phyloP scores from a whole-genome alignment of 2,329 filamentous ascomycete species.

The Pyricularia sp. region DNA sequence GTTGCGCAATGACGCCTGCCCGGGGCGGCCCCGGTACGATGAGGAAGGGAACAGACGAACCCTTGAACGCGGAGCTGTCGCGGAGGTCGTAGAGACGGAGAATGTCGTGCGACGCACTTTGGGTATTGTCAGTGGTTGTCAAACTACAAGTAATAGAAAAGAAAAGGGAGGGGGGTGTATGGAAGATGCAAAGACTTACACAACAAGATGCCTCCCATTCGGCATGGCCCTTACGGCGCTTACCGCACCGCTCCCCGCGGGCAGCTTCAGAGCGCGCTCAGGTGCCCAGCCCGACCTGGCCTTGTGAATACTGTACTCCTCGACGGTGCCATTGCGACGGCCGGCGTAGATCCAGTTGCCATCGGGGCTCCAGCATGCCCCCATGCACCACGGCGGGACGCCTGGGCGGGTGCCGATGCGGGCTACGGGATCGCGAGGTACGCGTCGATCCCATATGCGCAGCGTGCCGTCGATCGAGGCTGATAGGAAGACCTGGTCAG shows the following conservation, averaged over 20 bases:
- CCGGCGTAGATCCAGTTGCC: constrained; percentile 93
- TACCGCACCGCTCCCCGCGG: constrained; percentile 76
- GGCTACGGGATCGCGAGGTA: constrained; percentile 57
- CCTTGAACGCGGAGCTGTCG: constrained; percentile 49
- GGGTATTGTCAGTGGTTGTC: constrained; percentile 6
- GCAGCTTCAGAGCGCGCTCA: constrained; percentile 73
- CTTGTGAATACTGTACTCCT: constrained; percentile 84
- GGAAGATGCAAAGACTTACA: constrained; percentile 20
- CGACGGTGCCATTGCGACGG: constrained; percentile 79
- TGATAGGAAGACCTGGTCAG: constrained; percentile 72
- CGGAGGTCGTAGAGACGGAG: constrained; percentile 82
- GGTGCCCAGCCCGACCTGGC: constrained; percentile 53
- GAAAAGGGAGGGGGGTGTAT: background rate
- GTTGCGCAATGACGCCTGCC: constrained; percentile 73
- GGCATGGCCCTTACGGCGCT: constrained; percentile 82
- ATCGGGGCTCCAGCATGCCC: constrained; percentile 89
- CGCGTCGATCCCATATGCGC: constrained; percentile 84
- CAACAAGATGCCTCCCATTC: constrained; percentile 83
- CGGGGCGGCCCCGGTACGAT: constrained; percentile 78
- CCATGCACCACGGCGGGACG: constrained; percentile 94
- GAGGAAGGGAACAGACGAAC: constrained; percentile 81
- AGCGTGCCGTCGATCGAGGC: constrained; percentile 79
- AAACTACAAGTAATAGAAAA: constrained; percentile 1
- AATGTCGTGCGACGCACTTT: constrained; percentile 81
- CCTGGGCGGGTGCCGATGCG: constrained; percentile 60